Evolutionary conservation across 1,284 basidiomycete species (phyloP), one percentile per base, ranked within the genome.

Genomic region (Melanopsichium pennsylvanicum): DNA sequence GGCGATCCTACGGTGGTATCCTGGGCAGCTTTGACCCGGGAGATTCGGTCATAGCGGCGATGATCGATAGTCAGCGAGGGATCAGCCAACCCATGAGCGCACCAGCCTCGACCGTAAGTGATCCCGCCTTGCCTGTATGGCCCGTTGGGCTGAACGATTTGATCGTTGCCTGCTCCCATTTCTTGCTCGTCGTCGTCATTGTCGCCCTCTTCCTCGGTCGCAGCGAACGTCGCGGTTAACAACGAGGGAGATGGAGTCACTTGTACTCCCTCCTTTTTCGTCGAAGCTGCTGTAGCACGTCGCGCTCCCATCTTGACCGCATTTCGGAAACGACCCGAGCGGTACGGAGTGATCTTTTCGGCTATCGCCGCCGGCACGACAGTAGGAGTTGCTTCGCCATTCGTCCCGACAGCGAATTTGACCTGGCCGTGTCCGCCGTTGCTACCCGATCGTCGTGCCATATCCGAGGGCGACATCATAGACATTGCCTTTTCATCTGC

Each of bases 71-170:
- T 49, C 1, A 71, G 58, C 12, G 58, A 43, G 8, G 64, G 55
- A 38, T 73, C 68, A 11, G 61, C 76, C 3, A 73, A 39, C 3
- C 76, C 76, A 32, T 74, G 74, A 1, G 69, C 58, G 13, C 58
- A 62, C 63, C 69, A 78, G 9, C 76, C 75, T 0, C 51, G 41
- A 5, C 72, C 59, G 52, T 69, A 76, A 2, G 66, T 66, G 39
- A 75, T 58, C n/a, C 56, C 66, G 21, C 62, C 64, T 27, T 75
- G 51, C 22, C 71, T 61, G 26, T 73, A 70, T 4, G 71, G 69
- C 1, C 74, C 74, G 13, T 49, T 61, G 5, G 74, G 72, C 23
- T 56, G 60, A 12, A 74, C 63, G 21, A 60, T 66, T 33, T 61
- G 36, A 15, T 47, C 44, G 27, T 50, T 40, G 19, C n/a, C 23